These are phyloP conservation scores for Pythium rishiriense DNA, from an alignment of 352 stramenopile genomes.

Conservation along the genomic window DNA sequence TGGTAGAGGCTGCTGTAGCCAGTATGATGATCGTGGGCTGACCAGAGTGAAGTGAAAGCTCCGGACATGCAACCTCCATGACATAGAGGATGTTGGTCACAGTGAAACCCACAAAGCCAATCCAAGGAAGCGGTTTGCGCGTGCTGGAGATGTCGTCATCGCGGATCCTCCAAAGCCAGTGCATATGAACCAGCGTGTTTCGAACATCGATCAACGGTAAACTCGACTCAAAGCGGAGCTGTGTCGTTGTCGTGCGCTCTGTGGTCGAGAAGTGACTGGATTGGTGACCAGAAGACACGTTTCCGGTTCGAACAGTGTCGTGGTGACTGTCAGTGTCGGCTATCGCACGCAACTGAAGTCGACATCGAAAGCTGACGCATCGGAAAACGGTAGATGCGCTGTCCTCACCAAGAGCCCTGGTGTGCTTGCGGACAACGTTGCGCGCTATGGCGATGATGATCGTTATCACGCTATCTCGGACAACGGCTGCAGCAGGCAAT, in stretches of 20 bases:
- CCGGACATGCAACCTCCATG: not conserved
- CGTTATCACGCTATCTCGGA: constrained; percentile 13
- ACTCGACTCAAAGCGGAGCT: not conserved
- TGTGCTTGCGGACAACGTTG: constrained; percentile 17
- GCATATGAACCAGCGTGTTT: not conserved
- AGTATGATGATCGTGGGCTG: not conserved
- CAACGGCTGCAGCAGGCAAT: constrained; percentile 2
- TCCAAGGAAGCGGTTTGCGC: not conserved
- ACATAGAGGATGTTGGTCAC: not conserved
- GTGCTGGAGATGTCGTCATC: not conserved
- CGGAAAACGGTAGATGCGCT: not conserved
- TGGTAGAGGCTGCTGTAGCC: not conserved
- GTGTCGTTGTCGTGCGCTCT: too few relatives aligned
- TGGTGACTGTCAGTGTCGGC: not conserved
- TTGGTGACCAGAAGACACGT: not conserved
- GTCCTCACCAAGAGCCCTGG: not conserved
- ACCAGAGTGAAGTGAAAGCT: too few relatives aligned
- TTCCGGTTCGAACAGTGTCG: not conserved
- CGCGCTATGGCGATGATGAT: constrained; percentile 14
- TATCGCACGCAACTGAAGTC: constrained; percentile 2
- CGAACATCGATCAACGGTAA: not conserved
- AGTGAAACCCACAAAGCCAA: not conserved
- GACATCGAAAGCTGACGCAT: constrained; percentile 25
- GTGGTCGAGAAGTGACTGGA: not conserved
- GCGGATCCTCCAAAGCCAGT: not conserved